Conservation (phyloP, 1,284 basidiomycete species). For the Moesziomyces globuligerus region DNA sequence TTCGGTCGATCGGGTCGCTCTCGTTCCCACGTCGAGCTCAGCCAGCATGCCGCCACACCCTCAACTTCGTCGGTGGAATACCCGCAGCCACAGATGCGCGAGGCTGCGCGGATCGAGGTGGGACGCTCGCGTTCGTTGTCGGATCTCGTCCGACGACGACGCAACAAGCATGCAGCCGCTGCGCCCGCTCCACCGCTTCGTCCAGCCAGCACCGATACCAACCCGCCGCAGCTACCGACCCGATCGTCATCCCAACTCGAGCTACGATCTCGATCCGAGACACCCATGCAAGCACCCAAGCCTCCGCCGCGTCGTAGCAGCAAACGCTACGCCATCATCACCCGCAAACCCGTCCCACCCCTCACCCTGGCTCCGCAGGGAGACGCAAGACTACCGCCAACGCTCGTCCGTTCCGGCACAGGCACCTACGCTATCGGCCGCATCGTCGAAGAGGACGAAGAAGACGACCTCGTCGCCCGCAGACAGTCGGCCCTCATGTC, state of each 20-base stretch:
- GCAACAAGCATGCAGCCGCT: slow-evolving; percentile 13
- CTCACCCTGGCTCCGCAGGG: background rate
- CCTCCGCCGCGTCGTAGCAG: slow-evolving; percentile 25
- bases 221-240: background rate
- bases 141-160: slow-evolving; percentile 11
- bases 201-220: background rate
- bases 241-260: background rate
- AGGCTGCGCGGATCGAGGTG: too few species aligned
- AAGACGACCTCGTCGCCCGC: background rate
- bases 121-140: slow-evolving; percentile 13
- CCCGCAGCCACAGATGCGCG: too few species aligned
- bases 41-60: background rate
- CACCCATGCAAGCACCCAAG: background rate
- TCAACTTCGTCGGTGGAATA: too few species aligned
- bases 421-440: slow-evolving; percentile 4
- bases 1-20: slow-evolving; percentile 9
- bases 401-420: background rate
- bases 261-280: background rate
- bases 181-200: background rate
- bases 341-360: background rate
- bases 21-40: slow-evolving; percentile 1
- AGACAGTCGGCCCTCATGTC: slow-evolving; percentile 16
- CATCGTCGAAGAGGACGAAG: slow-evolving; percentile 28
- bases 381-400: background rate
- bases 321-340: slow-evolving; percentile 15